Evolutionary conservation across 1,284 basidiomycete species (phyloP).

Genomic region (Malassezia brasiliensis): DNA sequence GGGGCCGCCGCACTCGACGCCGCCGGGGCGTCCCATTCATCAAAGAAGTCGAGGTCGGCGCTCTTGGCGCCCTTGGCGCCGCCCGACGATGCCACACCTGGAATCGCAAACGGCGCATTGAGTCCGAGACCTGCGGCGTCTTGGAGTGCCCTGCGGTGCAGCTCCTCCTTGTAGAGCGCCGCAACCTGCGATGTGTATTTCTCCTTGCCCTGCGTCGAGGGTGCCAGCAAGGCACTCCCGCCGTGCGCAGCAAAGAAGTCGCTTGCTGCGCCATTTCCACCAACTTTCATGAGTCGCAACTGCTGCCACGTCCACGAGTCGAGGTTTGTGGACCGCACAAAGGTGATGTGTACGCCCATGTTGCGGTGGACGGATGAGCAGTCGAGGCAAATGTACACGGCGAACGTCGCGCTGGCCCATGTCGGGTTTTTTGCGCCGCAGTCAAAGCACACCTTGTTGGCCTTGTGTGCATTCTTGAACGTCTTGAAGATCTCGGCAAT

Average conservation of each 20-base stretch:
- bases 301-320: slow-evolving; percentile 88
- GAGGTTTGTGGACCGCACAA: slow-evolving; percentile 95
- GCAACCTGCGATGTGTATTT: slow-evolving; percentile 79
- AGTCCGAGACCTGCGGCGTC: slow-evolving; percentile 53
- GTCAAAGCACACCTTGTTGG: slow-evolving; percentile 66
- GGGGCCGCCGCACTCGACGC: slow-evolving; percentile 6
- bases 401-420: slow-evolving; percentile 93
- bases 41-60: slow-evolving; percentile 81
- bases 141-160: slow-evolving; percentile 69
- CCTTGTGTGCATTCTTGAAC: slow-evolving; percentile 34
- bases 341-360: slow-evolving; percentile 95
- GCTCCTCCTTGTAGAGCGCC: slow-evolving; percentile 82
- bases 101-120: slow-evolving; percentile 36
- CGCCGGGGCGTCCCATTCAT: slow-evolving; percentile 78
- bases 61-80: slow-evolving; percentile 50
- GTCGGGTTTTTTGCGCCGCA: slow-evolving; percentile 93
- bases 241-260: slow-evolving; percentile 87
- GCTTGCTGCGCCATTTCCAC: slow-evolving; percentile 76
- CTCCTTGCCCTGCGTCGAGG: slow-evolving; percentile 67
- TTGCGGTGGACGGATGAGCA: slow-evolving; percentile 92
- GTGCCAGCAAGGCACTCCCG: slow-evolving; percentile 60
- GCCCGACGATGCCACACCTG: slow-evolving; percentile 50
- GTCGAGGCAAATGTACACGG: slow-evolving; percentile 93
- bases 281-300: slow-evolving; percentile 90
- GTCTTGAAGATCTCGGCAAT: slow-evolving; percentile 47